Conservation (phyloP, 495 filamentous ascomycete species). For the Podospora anserina region DNA sequence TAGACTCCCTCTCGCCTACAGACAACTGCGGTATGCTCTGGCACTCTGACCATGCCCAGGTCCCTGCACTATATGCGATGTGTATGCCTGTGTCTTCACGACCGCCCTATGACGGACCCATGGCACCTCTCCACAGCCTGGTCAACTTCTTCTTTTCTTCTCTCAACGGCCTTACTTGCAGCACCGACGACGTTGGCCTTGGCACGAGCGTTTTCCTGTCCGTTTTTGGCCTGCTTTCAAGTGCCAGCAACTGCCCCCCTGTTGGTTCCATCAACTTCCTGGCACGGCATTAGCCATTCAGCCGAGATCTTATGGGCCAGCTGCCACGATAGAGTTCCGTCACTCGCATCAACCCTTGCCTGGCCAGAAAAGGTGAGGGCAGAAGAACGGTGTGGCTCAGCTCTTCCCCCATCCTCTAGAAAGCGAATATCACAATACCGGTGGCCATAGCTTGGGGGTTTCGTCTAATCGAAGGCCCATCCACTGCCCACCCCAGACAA, state of each 20-base stretch:
- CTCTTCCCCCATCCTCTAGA: constrained; percentile 37
- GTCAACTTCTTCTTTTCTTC: constrained; percentile 12
- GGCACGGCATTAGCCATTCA: constrained; percentile 55
- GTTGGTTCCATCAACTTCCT: constrained; percentile 46
- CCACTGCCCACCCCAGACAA: constrained; percentile 27
- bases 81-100: constrained; percentile 19
- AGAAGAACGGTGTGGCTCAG: constrained; percentile 49
- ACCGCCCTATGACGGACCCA: constrained; percentile 27
- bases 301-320: constrained; percentile 47
- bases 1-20: constrained; percentile 20
- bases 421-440: constrained; percentile 39
- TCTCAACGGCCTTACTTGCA: constrained; percentile 16
- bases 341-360: constrained; percentile 30
- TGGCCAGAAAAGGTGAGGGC: constrained; percentile 11
- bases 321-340: constrained; percentile 43
- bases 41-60: constrained; percentile 25
- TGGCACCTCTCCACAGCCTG: constrained; percentile 27
- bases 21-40: constrained; percentile 8
- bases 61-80: constrained; percentile 24
- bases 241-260: constrained; percentile 37
- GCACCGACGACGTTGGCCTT: constrained; percentile 19
- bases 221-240: constrained; percentile 32
- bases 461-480: constrained; percentile 37
- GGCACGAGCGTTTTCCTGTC: constrained; percentile 28
- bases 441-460: constrained; percentile 41